Base-by-base conservation (phyloP, 2,329 filamentous ascomycete species). In the Setomelanomma holmii region DNA sequence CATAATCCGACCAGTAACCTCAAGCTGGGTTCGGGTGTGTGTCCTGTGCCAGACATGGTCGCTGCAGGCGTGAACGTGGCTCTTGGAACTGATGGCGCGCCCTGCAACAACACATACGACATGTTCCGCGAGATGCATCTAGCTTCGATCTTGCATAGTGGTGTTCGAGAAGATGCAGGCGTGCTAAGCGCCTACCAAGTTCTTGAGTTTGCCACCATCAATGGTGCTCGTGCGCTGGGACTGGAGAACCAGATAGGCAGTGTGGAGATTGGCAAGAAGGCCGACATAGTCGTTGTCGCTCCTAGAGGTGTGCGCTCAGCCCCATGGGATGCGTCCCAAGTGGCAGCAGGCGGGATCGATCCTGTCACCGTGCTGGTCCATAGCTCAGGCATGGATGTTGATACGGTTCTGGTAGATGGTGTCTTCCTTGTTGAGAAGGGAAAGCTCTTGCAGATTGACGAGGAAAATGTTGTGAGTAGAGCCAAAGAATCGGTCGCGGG, bases 231-330 rank as follows among this genome's bases (percentile, higher is more conserved):
- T 11, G 63, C 66, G 5, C 34, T 69, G 14, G 64, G 63, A 10
- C 16, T 82, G 44, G 68, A 77, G 12, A 55, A 67, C 14, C 53
- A 64, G 0, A 75, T 77, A 10, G 76, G 76, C 2, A 76, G 70
- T 40, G 41, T 78, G 16, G 74, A 77, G 47, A 56, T 73, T 5
- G 75, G 75, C 1, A 79, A 78, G 63, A 78, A 77, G 50, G 76
- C 76, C 0, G 75, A 79, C 49, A 70, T 79, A 34, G 75, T 78
- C 1, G 67, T 66, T 21, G 55, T 67, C 59, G 30, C 72, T 40
- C 60, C 68, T 2, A 63, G 67, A 12, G 69, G 69, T 1, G 61
- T 75, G 6, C 63, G 71, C n/a, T 66, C 59, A 20, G 72, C 74
- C 52, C 77, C 77, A 1, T 79, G 73, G 68, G 73, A 75, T 40